These are phyloP conservation scores for Candida bentonensis DNA, from an alignment of 805 yeast genomes.

Conservation along the genomic window DNA sequence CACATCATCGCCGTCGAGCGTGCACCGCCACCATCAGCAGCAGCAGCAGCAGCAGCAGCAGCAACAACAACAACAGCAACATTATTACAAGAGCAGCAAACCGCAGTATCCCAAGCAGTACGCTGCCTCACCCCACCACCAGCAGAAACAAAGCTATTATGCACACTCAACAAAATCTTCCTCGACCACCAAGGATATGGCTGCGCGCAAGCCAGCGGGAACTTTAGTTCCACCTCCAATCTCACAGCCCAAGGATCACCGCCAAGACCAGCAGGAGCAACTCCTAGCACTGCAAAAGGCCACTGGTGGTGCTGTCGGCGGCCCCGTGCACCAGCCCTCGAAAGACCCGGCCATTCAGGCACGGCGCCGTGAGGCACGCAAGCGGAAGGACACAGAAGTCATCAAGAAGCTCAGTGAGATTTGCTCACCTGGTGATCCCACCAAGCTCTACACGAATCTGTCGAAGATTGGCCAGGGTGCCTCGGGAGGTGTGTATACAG, in stretches of 20 bases:
- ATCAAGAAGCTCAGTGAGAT: conserved; percentile 58
- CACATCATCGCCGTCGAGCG: conserved; percentile 23
- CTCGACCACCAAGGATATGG: conserved; percentile 1
- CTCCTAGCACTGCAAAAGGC: conserved; percentile 16
- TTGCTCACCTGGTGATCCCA: conserved; percentile 79
- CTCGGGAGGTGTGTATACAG: conserved; percentile 81
- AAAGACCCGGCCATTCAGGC: conserved; percentile 3
- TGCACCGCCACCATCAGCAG: conserved; percentile 14
- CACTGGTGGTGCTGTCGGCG: conserved; percentile 14
- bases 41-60: conserved; percentile 14
- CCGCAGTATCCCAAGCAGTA: conserved; percentile 1
- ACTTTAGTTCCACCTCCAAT: conserved; percentile 2
- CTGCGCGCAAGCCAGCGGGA: conserved; percentile 2
- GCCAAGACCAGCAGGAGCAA: conserved; percentile 13
- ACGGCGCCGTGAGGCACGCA: conserved; percentile 61
- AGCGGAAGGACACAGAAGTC: conserved; percentile 55
- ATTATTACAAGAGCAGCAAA: conserved; percentile 5
- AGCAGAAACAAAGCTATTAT: conserved; percentile 4
- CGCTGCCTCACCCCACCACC: conserved; percentile 1
- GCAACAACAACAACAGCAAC: conserved; percentile 4
- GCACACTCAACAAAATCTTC: conserved; percentile 1
- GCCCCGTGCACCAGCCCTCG: conserved; percentile 5
- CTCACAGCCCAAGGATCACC: conserved; percentile 5
- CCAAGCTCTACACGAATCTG: conserved; percentile 43
- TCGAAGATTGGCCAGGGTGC: conserved; percentile 83